A percentile compares a stretch with the other conserved stretches of the same genome.
These are phyloP conservation scores for Herpetospermum pedunculosum DNA, from an alignment of 306 rosid species.

Conservation along the genomic window DNA sequence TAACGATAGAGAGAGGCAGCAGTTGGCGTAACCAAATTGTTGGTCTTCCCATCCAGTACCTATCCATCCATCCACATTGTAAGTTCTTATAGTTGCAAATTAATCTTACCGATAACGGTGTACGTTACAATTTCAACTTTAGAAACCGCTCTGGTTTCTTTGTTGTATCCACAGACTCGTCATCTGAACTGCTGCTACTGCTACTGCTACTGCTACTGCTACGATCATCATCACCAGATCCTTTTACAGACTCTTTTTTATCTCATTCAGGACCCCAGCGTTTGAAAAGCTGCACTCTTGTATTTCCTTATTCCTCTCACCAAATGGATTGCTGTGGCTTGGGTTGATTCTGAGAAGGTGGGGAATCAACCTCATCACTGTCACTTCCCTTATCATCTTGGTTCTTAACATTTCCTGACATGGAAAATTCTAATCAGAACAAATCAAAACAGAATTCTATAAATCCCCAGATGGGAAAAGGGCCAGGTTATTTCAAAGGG, in stretches of 20 bases:
- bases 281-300: slow-evolving; percentile 18
- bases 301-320: slow-evolving; percentile 25
- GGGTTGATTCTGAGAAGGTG: slow-evolving; percentile 25
- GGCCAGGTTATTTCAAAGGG: background rate
- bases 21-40: slow-evolving; percentile 9
- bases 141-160: background rate
- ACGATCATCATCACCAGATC: background rate
- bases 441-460: slow-evolving; percentile 1
- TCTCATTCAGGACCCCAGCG: slow-evolving; percentile 12
- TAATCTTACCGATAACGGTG: slow-evolving; percentile 16
- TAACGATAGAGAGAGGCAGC: background rate
- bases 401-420: slow-evolving; percentile 47
- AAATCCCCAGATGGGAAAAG: background rate
- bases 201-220: too few relatives aligned
- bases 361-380: slow-evolving; percentile 36
- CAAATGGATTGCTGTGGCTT: slow-evolving; percentile 22
- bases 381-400: slow-evolving; percentile 51
- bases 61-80: slow-evolving; percentile 13
- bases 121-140: slow-evolving; percentile 6
- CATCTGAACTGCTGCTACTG: slow-evolving; percentile 41
- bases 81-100: slow-evolving; percentile 15
- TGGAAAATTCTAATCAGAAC: slow-evolving; percentile 12
- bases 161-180: slow-evolving; percentile 8
- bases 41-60: slow-evolving; percentile 11
- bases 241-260: background rate